Evolutionary conservation across 2,329 filamentous ascomycete genomes (phyloP), one percentile per base, ranked within the genome.

Genomic region (Aspergillus tamarii): DNA sequence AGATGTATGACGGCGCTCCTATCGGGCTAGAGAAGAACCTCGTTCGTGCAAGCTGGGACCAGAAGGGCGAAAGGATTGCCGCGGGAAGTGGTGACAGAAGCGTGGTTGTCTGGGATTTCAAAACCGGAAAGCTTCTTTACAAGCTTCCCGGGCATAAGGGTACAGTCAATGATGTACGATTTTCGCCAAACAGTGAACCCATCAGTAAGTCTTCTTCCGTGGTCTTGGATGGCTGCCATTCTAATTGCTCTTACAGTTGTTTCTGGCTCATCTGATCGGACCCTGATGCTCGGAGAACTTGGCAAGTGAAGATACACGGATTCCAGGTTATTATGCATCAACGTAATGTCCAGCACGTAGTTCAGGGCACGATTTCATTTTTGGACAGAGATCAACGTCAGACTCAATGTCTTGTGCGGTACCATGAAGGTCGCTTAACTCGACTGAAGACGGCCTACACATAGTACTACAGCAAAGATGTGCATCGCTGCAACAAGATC

Each of bases 61-160:
- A 87, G 1, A 88, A 89, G 60, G 94, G 95, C 56, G 92, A 93
- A 80, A 93, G 88, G 78, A 91, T 99, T 66, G 93, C 91, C 19
- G 91, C 93, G 1, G 94, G 94, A 14, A 93, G 93, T 58, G 94
- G 93, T 16, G 95, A 99, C 74, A 91, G 93, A 30, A 96, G 90
- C 9, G 93, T 93, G 21, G 90, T 96, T 16, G 88, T 98, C 11
- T 99, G 95, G 95, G 94, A 95, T 57, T 88, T 84, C 61, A 89
- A 92, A 75, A 91, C 87, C n/a, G 94, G 92, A 63, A 98, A 96
- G 82, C 83, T 99, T 71, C 78, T 96, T 67, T 96, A 97, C 80
- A 98, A 98, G 80, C 84, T 99, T 59, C 95, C 95, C 1, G 95
- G 95, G 0, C 95, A 99, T 77, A 95, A 93, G 80, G 95, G 94